Conservation (phyloP, 1,139 yeast genomes). For the Hemisphaericaspora xylofermentans region DNA sequence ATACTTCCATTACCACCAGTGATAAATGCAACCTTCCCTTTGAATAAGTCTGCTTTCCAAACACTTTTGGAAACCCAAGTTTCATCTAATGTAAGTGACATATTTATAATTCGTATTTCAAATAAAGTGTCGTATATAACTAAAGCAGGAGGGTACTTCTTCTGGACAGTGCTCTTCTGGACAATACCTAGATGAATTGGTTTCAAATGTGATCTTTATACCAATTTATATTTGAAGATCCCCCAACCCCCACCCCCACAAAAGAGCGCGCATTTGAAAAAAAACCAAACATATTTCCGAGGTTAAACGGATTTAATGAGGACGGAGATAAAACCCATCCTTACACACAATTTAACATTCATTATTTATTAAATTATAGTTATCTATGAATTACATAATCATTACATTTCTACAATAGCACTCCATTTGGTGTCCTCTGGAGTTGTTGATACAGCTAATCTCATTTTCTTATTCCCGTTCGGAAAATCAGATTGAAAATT, state of each 20-base stretch:
- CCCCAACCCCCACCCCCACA: background rate
- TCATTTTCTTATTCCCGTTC: constrained; percentile 26
- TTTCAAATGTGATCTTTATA: background rate
- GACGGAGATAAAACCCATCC: background rate
- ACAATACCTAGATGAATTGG: background rate
- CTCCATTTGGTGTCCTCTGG: background rate
- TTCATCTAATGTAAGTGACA: constrained; percentile 21
- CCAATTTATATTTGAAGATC: background rate
- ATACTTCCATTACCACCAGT: constrained; percentile 97
- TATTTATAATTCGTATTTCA: background rate
- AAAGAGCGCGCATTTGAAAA: no score
- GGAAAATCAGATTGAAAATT: constrained; percentile 14
- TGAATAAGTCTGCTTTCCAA: constrained; percentile 63
- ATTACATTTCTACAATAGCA: background rate
- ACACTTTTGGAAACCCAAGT: constrained; percentile 24
- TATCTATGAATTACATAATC: background rate
- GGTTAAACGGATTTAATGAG: background rate
- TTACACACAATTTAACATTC: background rate
- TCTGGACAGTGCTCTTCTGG: no score
- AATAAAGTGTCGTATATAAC: background rate
- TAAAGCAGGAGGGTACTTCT: no score
- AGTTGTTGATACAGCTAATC: constrained; percentile 11
- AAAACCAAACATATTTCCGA: background rate
- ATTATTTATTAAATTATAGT: background rate
- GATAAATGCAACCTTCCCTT: constrained; percentile 82